These are phyloP conservation scores for Acacia acuminata DNA, from an alignment of 306 rosid species.

Conservation along the genomic window DNA sequence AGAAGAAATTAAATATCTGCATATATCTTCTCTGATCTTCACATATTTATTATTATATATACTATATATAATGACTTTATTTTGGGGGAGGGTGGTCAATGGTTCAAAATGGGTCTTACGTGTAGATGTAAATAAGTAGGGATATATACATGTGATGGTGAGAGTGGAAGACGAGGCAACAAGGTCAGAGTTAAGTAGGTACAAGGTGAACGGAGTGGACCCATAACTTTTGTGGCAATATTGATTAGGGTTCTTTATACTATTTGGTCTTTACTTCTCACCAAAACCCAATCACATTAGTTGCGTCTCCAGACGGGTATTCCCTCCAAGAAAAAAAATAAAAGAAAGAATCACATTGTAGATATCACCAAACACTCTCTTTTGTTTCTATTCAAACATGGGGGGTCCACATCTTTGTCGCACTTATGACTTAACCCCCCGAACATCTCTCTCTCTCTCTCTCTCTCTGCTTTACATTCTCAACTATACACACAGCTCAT, in stretches of 20 bases:
- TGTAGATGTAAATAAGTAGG: background rate
- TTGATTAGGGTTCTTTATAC: constrained; percentile 22
- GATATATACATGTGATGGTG: background rate
- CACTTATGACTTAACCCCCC: background rate
- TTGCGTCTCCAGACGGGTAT: constrained; percentile 42
- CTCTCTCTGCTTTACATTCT: constrained; percentile 22
- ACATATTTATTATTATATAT: background rate
- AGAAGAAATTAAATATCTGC: background rate
- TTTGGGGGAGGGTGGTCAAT: background rate
- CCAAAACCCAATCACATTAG: constrained; percentile 34
- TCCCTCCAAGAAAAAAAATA: background rate
- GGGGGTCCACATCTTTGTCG: constrained; percentile 38
- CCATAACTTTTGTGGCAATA: constrained; percentile 35
- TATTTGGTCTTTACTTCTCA: constrained; percentile 12
- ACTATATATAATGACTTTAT: background rate
- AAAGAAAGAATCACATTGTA: constrained; percentile 25
- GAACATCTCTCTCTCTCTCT: background rate
- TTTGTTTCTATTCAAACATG: constrained; percentile 19
- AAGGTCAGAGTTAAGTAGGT: constrained; percentile 37
- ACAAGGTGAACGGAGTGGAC: constrained; percentile 15
- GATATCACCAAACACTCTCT: constrained; percentile 27
- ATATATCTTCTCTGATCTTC: background rate
- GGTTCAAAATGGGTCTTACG: background rate
- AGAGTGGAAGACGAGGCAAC: background rate
- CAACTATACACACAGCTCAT: background rate